Percentiles rank a stretch among this genome's conserved stretches.
Conservation (phyloP, 179 eudicot genomes). For the Monotropa hypopitys region DNA sequence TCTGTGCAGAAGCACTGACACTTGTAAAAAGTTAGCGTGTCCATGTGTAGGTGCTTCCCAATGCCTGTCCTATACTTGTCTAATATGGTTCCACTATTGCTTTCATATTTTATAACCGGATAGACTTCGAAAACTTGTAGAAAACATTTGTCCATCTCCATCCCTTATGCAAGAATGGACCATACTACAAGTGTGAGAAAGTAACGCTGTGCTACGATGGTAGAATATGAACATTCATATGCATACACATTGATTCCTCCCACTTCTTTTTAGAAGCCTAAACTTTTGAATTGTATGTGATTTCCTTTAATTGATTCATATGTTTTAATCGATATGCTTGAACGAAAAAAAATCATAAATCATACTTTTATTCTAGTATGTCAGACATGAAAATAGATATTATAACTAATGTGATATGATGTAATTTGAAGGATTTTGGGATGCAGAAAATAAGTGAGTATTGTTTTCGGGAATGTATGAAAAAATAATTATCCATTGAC, state of each 20-base stretch:
- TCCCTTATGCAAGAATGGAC: neutral
- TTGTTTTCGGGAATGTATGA: neutral
- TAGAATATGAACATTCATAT: neutral
- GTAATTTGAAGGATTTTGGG: neutral
- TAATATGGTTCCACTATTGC: neutral
- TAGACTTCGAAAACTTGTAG: neutral
- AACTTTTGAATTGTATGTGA: neutral
- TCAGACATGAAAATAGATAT: neutral
- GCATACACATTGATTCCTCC: neutral
- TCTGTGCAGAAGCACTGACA: neutral
- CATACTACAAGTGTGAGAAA: neutral
- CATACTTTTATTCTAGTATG: neutral
- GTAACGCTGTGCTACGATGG: neutral
- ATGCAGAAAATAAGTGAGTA: neutral
- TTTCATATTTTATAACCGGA: neutral
- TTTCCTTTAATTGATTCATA: neutral
- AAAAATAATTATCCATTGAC: neutral
- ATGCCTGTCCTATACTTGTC: neutral
- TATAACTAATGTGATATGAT: neutral
- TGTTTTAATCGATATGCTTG: neutral
- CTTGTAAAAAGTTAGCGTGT: neutral
- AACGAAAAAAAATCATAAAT: neutral
- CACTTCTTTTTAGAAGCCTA: neutral
- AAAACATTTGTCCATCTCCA: neutral
- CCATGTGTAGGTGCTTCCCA: neutral